Conservation (phyloP, 1,284 basidiomycete genomes). For the Apiotrichum gamsii region DNA sequence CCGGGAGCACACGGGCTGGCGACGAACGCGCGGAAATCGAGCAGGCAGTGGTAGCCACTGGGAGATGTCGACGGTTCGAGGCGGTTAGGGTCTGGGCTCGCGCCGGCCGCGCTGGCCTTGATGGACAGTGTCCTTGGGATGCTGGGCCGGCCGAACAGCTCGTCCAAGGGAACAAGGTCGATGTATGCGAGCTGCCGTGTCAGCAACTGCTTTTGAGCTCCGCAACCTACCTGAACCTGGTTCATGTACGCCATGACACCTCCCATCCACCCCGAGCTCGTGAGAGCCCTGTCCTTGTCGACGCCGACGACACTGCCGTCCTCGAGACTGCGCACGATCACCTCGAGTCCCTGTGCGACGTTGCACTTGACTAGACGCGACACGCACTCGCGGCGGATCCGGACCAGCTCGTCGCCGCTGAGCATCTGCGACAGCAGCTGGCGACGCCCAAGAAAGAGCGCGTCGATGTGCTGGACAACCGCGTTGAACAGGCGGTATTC, state of each 20-base stretch:
- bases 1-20: conserved; percentile 82
- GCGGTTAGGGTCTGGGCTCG: neutral
- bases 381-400: conserved; percentile 79
- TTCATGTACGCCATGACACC: conserved; percentile 59
- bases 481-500: conserved; percentile 85
- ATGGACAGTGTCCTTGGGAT: conserved; percentile 8
- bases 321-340: conserved; percentile 88
- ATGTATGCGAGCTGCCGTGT: conserved; percentile 62
- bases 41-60: conserved; percentile 69
- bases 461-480: conserved; percentile 84
- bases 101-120: neutral
- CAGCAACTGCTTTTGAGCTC: neutral
- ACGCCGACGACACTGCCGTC: conserved; percentile 83
- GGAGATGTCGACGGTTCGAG: neutral
- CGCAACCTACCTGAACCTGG: conserved; percentile 53
- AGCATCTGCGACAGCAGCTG: conserved; percentile 85
- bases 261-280: conserved; percentile 73
- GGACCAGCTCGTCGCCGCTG: conserved; percentile 76
- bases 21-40: conserved; percentile 86
- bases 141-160: conserved; percentile 26
- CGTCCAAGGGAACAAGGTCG: conserved; percentile 52
- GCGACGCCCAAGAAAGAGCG: conserved; percentile 77
- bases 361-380: conserved; percentile 82
- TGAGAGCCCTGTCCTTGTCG: conserved; percentile 63
- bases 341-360: conserved; percentile 82